Conservation (phyloP, 108 stramenopile species). For the Mediolabrus comicus region DNA sequence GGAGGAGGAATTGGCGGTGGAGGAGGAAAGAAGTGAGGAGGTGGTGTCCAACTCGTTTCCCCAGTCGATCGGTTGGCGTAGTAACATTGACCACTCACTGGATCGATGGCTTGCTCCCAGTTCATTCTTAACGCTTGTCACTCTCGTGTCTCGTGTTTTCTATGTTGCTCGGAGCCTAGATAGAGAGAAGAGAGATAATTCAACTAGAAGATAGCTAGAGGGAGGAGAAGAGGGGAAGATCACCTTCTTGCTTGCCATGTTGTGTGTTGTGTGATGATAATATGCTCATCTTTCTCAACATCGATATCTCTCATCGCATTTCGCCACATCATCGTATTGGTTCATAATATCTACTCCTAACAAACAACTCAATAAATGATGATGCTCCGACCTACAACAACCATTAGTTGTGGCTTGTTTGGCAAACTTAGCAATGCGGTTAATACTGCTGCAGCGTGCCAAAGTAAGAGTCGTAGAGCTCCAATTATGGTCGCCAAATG, state of each 20-base stretch:
- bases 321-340: too few relatives aligned
- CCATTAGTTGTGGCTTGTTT: neutral
- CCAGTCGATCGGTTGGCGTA: conserved; percentile 49
- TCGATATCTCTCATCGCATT: too few relatives aligned
- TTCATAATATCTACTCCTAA: too few relatives aligned
- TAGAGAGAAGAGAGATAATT: too few relatives aligned
- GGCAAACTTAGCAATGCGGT: neutral
- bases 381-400: neutral
- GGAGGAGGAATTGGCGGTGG: conserved; percentile 24
- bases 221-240: too few relatives aligned
- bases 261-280: too few relatives aligned
- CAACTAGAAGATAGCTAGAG: too few relatives aligned
- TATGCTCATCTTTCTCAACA: too few relatives aligned
- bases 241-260: too few relatives aligned
- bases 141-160: too few relatives aligned
- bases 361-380: neutral
- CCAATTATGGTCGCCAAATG: neutral
- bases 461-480: neutral
- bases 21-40: conserved; percentile 25
- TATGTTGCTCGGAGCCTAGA: too few relatives aligned
- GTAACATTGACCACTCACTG: conserved; percentile 18
- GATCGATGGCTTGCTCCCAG: conserved; percentile 50
- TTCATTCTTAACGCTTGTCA: too few relatives aligned
- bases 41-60: conserved; percentile 49
- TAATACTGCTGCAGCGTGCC: neutral